Base-by-base conservation (phyloP, 495 filamentous ascomycete genomes). In the Aspergillus asperescens region DNA sequence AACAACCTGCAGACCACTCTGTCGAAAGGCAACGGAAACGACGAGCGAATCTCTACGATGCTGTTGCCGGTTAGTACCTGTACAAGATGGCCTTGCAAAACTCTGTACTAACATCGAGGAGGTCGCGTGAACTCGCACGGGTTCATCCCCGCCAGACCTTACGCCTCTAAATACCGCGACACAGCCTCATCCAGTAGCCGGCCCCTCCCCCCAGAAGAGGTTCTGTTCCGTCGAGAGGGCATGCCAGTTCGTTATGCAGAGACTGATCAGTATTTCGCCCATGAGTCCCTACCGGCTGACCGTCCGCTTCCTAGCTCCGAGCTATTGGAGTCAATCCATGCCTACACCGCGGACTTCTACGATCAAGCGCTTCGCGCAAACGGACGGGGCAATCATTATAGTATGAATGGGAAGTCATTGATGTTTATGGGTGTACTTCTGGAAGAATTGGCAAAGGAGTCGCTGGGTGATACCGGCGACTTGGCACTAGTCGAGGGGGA, bases 331-430 rank as follows among this genome's bases (percentile, higher is more conserved):
- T 76, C 82, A 0, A 68, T 93, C 7, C 90, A 95, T 65, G 67
- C 73, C 18, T 95, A 94, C 63, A 69, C 82, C 0, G 79, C 86
- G 23, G 81, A 85, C 56, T 90, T 82, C 64, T 95, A 92, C 70
- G 73, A 64, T 52, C 69, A 57, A 51, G 65, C 58, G 29, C 65
- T 58, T 4, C 50, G 52, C 6, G 64, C 72, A 28, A 59, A 58
- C 7, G 71, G 66, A 5, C 54, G 61, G 18, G 57, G 76, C 35
- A 77, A 83, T 48, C 81, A 82, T 63, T 70, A 76, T 23, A 89
- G 81, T 55, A 79, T 96, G 81, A 87, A 95, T 61, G 90, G 90
- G 68, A 92, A 87, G 7, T 89, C 89, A 1, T 64, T 96, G 46
- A 71, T 95, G 51, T 87, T 87, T 0, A 70, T 94, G 66, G 90